phyloP scores from a whole-genome alignment of 345 rosid genomes.

The Brassica incana region DNA sequence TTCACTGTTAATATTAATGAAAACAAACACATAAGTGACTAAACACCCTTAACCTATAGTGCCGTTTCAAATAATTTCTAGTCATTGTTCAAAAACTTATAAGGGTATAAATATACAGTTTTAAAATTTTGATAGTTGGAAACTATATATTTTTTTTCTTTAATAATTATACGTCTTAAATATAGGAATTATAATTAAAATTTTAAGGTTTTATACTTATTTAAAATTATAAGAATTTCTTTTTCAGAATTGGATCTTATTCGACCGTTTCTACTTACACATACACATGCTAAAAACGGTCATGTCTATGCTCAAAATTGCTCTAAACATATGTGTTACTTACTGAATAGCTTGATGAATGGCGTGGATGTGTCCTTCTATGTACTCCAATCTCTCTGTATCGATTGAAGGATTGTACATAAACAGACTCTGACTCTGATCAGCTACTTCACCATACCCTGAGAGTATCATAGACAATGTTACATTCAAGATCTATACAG shows the following conservation, averaged over 20 bases:
- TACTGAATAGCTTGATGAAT: constrained; percentile 41
- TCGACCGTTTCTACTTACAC: not conserved
- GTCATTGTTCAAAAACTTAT: too few relatives aligned
- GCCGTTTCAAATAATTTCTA: not conserved
- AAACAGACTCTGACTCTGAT: constrained; percentile 19
- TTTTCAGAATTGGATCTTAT: too few relatives aligned
- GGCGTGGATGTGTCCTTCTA: constrained; percentile 39
- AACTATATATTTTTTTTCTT: not conserved
- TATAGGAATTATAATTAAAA: not conserved
- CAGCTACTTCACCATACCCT: constrained; percentile 41
- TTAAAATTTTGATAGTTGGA: too few relatives aligned
- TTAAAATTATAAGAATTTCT: too few relatives aligned
- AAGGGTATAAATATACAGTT: too few relatives aligned
- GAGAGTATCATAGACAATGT: constrained; percentile 1
- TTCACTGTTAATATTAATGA: constrained; percentile 33
- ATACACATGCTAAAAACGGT: not conserved
- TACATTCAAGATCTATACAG: not conserved
- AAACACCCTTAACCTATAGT: not conserved
- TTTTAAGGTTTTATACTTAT: too few relatives aligned
- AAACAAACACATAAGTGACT: not conserved
- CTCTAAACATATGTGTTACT: constrained; percentile 7
- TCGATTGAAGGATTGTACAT: constrained; percentile 42
- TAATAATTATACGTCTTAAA: too few relatives aligned
- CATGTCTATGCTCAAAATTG: not conserved
- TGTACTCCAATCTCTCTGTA: constrained; percentile 37